Evolutionary conservation across 441 rosid genomes (phyloP).

Genomic region (Brassica hybrid): DNA sequence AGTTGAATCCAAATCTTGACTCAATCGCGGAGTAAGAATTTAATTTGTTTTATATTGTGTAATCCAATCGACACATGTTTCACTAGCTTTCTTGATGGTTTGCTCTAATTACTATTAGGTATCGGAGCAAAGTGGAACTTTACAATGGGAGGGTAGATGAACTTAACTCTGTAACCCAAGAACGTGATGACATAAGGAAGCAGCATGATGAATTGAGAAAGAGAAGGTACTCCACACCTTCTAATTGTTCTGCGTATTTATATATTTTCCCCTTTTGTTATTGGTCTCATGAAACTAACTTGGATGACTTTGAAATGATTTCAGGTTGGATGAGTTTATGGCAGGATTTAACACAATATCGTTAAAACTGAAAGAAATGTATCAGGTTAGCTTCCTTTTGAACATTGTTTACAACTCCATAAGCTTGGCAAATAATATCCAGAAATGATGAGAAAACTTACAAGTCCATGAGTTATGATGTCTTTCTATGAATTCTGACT

Average conservation of each 20-base stretch:
- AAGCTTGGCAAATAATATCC: slow-evolving; percentile 16
- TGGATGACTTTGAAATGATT: slow-evolving; percentile 19
- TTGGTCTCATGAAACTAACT: slow-evolving; percentile 23
- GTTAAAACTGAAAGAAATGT: slow-evolving; percentile 96
- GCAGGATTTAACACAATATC: slow-evolving; percentile 95
- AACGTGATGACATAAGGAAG: slow-evolving; percentile 87
- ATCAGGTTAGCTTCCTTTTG: slow-evolving; percentile 70
- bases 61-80: background rate
- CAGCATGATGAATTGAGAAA: slow-evolving; percentile 90
- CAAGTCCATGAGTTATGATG: background rate
- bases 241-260: slow-evolving; percentile 3
- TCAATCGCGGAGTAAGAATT: slow-evolving; percentile 86
- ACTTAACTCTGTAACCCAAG: slow-evolving; percentile 75
- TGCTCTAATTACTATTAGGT: slow-evolving; percentile 50
- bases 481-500: slow-evolving; percentile 11
- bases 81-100: slow-evolving; percentile 36
- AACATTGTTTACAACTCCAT: slow-evolving; percentile 10
- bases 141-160: slow-evolving; percentile 87
- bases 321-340: slow-evolving; percentile 98
- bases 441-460: background rate
- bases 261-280: slow-evolving; percentile 10
- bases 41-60: slow-evolving; percentile 3
- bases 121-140: slow-evolving; percentile 69
- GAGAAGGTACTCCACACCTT: slow-evolving; percentile 60
- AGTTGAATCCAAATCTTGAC: slow-evolving; percentile 96